A percentile compares a stretch with the other conserved stretches of the same genome.
phyloP scores from a whole-genome alignment of 208 protist species.

The Blastocrithidia nonstop region DNA sequence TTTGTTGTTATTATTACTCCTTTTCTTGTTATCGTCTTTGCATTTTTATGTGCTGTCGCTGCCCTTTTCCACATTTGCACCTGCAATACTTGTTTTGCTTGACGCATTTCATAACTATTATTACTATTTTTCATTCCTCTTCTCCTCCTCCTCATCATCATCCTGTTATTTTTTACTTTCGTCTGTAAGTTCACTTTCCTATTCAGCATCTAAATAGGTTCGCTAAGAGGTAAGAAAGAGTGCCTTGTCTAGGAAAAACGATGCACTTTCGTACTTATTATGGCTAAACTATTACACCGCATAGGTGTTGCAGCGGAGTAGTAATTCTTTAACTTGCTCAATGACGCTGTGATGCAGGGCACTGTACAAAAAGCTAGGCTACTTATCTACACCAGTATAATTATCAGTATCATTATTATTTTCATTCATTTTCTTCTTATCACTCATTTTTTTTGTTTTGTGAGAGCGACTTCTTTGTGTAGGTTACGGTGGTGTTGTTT shows the following conservation, averaged over 20 bases:
- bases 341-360: slow-evolving; percentile 11
- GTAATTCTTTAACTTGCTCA: slow-evolving; percentile 37
- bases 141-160: too few species aligned
- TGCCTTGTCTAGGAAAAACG: slow-evolving; percentile 57
- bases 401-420: slow-evolving; percentile 4
- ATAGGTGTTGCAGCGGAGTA: slow-evolving; percentile 67
- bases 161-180: too few species aligned
- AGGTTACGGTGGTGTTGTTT: too few species aligned
- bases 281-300: slow-evolving; percentile 55
- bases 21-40: slow-evolving; percentile 1
- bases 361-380: too few species aligned
- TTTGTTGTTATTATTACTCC: neutral
- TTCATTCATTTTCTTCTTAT: neutral
- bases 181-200: too few species aligned
- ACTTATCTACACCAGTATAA: too few species aligned
- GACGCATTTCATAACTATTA: too few species aligned
- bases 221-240: slow-evolving; percentile 74
- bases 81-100: too few species aligned
- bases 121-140: too few species aligned
- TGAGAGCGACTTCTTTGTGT: neutral
- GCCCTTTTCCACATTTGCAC: too few species aligned
- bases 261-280: slow-evolving; percentile 27
- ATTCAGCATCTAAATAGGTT: too few species aligned
- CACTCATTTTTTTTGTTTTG: neutral
- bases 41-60: neutral